Evolutionary conservation across 2,329 filamentous ascomycete genomes (phyloP).

Genomic region (Tolypocladium nubicola): DNA sequence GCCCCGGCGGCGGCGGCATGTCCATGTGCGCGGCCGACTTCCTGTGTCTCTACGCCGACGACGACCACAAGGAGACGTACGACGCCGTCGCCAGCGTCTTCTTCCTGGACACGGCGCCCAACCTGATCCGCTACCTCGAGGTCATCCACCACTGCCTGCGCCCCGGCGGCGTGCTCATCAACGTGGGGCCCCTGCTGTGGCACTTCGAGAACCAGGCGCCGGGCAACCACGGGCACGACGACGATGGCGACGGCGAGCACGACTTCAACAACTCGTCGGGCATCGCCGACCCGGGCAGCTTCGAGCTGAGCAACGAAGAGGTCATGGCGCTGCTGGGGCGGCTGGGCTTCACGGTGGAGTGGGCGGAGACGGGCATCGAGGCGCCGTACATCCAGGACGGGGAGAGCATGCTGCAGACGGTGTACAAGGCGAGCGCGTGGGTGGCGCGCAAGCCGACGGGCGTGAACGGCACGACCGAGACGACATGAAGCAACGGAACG

Average conservation of each 20-base stretch:
- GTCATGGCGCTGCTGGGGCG: conserved; percentile 63
- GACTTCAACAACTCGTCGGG: conserved; percentile 45
- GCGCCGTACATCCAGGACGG: conserved; percentile 83
- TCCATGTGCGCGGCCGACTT: conserved; percentile 93
- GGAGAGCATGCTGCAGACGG: conserved; percentile 75
- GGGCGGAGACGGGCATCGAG: conserved; percentile 45
- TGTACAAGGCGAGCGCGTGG: conserved; percentile 77
- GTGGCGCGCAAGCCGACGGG: conserved; percentile 58
- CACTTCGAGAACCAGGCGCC: conserved; percentile 76
- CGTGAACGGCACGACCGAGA: background rate
- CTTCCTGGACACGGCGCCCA: conserved; percentile 95
- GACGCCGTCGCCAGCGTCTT: conserved; percentile 85
- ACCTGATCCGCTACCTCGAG: conserved; percentile 81
- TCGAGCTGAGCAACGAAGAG: conserved; percentile 86
- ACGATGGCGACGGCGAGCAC: conserved; percentile 38
- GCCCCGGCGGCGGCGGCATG: conserved; percentile 52
- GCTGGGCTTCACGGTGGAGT: conserved; percentile 68
- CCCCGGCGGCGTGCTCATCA: conserved; percentile 72
- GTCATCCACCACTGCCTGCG: conserved; percentile 70
- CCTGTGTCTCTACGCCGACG: conserved; percentile 66
- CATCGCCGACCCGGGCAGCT: conserved; percentile 79
- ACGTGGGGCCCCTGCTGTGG: conserved; percentile 86
- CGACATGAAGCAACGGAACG: background rate
- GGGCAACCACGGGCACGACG: conserved; percentile 42
- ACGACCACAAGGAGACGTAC: conserved; percentile 51